Evolutionary conservation across 1,284 basidiomycete genomes (phyloP).

Genomic region (Exobasidium cylindrosporum): DNA sequence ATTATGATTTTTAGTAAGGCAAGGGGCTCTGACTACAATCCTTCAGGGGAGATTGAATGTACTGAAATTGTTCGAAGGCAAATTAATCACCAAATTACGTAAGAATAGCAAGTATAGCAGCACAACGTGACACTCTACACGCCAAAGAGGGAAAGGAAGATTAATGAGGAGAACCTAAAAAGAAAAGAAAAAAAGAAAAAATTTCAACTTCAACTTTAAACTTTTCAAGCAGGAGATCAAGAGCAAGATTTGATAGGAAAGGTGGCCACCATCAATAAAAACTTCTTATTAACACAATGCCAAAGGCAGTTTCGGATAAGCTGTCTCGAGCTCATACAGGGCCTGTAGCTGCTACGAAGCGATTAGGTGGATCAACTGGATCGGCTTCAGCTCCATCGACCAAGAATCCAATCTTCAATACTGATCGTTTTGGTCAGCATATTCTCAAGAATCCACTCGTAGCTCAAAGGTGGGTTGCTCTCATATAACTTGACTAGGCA

Average conservation of each 20-base stretch:
- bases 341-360: slow-evolving; percentile 62
- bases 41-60: no score
- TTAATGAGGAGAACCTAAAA: neutral
- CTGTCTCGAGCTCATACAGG: slow-evolving; percentile 74
- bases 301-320: slow-evolving; percentile 80
- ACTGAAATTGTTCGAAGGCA: no score
- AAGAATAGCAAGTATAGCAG: no score
- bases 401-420: slow-evolving; percentile 63
- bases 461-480: slow-evolving; percentile 63
- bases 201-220: neutral
- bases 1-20: no score
- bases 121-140: no score
- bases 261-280: neutral
- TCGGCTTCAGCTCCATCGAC: slow-evolving; percentile 19
- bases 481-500: no score
- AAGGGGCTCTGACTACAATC: no score
- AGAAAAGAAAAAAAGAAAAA: neutral
- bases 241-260: neutral
- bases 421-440: slow-evolving; percentile 91
- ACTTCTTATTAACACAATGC: slow-evolving; percentile 63
- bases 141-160: no score
- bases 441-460: slow-evolving; percentile 91
- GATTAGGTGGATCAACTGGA: slow-evolving; percentile 55
- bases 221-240: neutral
- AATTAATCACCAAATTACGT: no score